Evolutionary conservation across 2,329 filamentous ascomycete genomes (phyloP), one percentile per base, ranked within the genome.

Genomic region (Ceratocystis harringtonii): DNA sequence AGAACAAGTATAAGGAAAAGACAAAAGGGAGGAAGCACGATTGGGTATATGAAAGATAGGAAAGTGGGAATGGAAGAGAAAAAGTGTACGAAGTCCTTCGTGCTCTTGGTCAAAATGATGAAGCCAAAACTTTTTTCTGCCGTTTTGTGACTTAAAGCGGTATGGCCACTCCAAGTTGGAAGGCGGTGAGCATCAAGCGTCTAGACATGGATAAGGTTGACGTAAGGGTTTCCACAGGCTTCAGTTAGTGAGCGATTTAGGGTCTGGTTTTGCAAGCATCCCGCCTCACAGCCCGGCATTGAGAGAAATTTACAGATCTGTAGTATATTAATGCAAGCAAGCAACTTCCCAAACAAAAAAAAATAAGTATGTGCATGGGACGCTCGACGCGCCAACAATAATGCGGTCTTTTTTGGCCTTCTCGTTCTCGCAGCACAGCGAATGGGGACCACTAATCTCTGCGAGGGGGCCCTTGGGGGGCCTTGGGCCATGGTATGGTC

Each of bases 111-210:
- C 32, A 1, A 15, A 36, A 36, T 36, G 10, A 41, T 41, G 36
- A 41, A 68, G 66, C 68, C 68, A 70, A 68, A 69, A 68, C 65
- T 63, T 67, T 67, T 64, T 67, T 65, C 64, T 67, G 62, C 63
- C 68, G 58, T 52, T 28, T 43, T 30, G 58, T 60, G 58, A 28
- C 25, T 60, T 8, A 64, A 60, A 19, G 32, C 50, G 61, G 19
- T 61, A 45, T 43, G 7, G 32, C 36, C 36, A 12, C 12, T 2
- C 17, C 25, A 43, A 43, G n/a, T 3, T 1, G 4, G 19, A 60
- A 66, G 61, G 65, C 65, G 65, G 65, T 66, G 45, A 66, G 19
- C 4, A 2, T n/a, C 22, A 10, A 7, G 10, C 10, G 48, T 22
- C 6, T 22, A 12, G 15, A 15, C 22, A n/a, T 22, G 45, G 45